Percentiles rank a stretch among this genome's conserved stretches.
phyloP scores from a whole-genome alignment of 768 basidiomycete species.

The Pleurotus pulmonarius region DNA sequence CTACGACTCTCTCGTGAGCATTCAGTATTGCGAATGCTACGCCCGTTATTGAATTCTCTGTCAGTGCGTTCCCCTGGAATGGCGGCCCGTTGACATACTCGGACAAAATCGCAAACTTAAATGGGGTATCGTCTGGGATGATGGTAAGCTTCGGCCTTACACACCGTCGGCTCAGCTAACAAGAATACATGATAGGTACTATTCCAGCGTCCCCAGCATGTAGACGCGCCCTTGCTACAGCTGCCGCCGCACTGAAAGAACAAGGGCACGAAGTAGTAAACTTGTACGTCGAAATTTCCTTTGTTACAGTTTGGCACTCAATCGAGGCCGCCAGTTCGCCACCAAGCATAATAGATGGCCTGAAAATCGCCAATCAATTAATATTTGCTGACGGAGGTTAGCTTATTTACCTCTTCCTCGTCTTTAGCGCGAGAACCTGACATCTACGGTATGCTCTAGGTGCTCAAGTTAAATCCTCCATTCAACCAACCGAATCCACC shows the following conservation, averaged over 20 bases:
- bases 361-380: constrained; percentile 50
- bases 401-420: constrained; percentile 8
- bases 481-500: constrained; percentile 32
- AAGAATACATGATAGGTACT: constrained; percentile 33
- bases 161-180: not conserved
- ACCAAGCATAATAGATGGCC: constrained; percentile 47
- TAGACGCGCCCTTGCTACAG: constrained; percentile 47
- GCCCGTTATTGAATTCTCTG: constrained; percentile 23
- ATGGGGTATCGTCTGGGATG: constrained; percentile 49
- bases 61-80: constrained; percentile 49
- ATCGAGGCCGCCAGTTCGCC: constrained; percentile 22
- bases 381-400: constrained; percentile 55
- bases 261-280: constrained; percentile 63
- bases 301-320: no score
- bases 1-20: constrained; percentile 55
- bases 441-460: constrained; percentile 26
- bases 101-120: constrained; percentile 43
- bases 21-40: constrained; percentile 6
- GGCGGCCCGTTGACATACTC: constrained; percentile 43
- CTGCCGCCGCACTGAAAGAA: constrained; percentile 47
- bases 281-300: constrained; percentile 37
- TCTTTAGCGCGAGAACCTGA: constrained; percentile 5
- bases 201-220: constrained; percentile 65
- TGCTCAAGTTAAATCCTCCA: constrained; percentile 31
- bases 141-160: constrained; percentile 36